Conservation (phyloP, 345 rosid genomes). For the Dipteronia dyeriana region DNA sequence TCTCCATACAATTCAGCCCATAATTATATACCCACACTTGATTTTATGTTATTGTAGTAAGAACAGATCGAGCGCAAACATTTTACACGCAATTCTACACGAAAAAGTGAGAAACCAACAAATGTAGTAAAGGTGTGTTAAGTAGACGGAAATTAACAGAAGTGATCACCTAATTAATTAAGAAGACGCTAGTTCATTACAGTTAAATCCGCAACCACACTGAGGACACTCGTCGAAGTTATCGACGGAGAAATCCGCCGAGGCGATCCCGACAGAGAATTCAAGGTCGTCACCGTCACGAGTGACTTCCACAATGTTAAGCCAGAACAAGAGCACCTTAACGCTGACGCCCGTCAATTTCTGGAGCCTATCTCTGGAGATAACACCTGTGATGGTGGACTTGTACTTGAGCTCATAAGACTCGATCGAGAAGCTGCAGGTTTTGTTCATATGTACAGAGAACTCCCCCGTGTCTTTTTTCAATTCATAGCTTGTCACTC, state of each 20-base stretch:
- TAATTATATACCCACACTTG: too few relatives aligned
- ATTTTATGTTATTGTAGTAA: too few relatives aligned
- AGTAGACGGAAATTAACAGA: too few relatives aligned
- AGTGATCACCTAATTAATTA: conserved; percentile 11
- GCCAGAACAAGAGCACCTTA: conserved; percentile 60
- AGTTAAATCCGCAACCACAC: conserved; percentile 56
- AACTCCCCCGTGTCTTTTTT: conserved; percentile 59
- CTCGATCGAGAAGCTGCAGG: conserved; percentile 52
- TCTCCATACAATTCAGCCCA: too few relatives aligned
- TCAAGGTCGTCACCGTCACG: conserved; percentile 41
- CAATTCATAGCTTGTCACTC: conserved; percentile 52
- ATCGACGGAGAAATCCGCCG: conserved; percentile 46
- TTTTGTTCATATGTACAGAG: conserved; percentile 36
- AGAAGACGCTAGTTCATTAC: conserved; percentile 27
- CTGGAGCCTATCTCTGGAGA: conserved; percentile 39
- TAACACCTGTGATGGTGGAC: conserved; percentile 50
- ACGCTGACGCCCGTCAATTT: conserved; percentile 55
- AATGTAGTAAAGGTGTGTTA: too few relatives aligned
- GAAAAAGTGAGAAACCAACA: too few relatives aligned
- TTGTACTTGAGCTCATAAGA: conserved; percentile 58
- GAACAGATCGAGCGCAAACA: too few relatives aligned
- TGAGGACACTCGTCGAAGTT: conserved; percentile 45
- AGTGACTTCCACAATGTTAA: conserved; percentile 47
- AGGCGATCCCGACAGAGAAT: conserved; percentile 71
- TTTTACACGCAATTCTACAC: too few relatives aligned